Evolutionary conservation across 2,329 filamentous ascomycete species (phyloP).

Genomic region (Tolypocladium nubicola): DNA sequence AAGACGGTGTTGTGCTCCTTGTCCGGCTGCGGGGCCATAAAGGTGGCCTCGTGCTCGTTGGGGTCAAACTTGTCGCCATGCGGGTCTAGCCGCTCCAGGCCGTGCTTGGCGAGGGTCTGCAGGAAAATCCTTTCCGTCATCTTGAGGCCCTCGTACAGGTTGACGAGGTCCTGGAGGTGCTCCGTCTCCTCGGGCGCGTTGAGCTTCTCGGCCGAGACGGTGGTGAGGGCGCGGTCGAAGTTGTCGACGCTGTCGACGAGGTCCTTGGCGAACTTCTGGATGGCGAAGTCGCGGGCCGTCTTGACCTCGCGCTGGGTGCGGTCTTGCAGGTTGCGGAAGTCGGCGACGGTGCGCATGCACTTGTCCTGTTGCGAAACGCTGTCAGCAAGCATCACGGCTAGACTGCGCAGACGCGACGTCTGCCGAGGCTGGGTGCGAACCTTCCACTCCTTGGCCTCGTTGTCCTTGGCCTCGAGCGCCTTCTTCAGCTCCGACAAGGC

Average conservation of each 20-base stretch:
- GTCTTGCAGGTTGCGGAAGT: constrained; percentile 96
- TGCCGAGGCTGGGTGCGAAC: constrained; percentile 33
- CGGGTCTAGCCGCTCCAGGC: constrained; percentile 81
- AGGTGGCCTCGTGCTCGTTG: constrained; percentile 92
- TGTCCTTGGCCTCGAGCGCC: constrained; percentile 40
- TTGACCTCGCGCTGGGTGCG: constrained; percentile 87
- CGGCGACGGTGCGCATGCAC: constrained; percentile 85
- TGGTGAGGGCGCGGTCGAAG: constrained; percentile 80
- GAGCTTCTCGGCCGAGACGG: constrained; percentile 68
- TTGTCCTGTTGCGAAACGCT: constrained; percentile 56
- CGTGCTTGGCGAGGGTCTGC: constrained; percentile 84
- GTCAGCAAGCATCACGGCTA: neutral
- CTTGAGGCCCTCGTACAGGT: constrained; percentile 79
- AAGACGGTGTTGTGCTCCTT: constrained; percentile 90
- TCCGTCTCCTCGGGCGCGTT: constrained; percentile 37
- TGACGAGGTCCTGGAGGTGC: constrained; percentile 59
- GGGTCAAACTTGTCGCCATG: constrained; percentile 84
- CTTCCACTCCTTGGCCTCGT: constrained; percentile 66
- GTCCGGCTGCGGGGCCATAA: constrained; percentile 77
- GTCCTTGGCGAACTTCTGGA: constrained; percentile 91
- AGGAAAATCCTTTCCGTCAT: constrained; percentile 92
- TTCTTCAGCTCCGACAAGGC: constrained; percentile 36
- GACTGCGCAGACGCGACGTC: constrained; percentile 1
- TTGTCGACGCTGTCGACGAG: constrained; percentile 94
- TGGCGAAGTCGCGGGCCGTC: constrained; percentile 79